These are phyloP conservation scores for Mucor indicus DNA, from an alignment of 371 early-diverging fungal genomes.

Conservation along the genomic window DNA sequence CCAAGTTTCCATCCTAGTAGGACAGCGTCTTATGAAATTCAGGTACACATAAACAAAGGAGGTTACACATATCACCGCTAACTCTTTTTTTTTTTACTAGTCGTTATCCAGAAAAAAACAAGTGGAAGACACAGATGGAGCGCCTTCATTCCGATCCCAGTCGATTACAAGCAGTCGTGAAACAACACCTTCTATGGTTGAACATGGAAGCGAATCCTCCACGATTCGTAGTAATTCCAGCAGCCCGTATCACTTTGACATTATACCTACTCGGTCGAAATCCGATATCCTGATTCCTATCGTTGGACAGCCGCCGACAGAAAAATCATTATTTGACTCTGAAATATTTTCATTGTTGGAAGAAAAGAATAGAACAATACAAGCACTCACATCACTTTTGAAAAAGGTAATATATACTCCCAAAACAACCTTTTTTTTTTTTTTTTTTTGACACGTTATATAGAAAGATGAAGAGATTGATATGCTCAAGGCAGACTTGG, in stretches of 20 bases:
- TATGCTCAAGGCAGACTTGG: constrained; percentile 15
- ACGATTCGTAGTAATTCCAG: constrained; percentile 12
- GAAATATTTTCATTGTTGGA: constrained; percentile 2
- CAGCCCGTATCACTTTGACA: too few relatives aligned
- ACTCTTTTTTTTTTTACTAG: too few relatives aligned
- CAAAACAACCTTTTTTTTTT: not conserved
- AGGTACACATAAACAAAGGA: too few relatives aligned
- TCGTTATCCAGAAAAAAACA: too few relatives aligned
- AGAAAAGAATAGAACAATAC: constrained; percentile 9
- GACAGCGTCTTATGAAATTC: constrained; percentile 14
- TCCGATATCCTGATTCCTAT: too few relatives aligned
- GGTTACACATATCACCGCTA: too few relatives aligned
- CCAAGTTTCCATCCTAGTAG: constrained; percentile 18
- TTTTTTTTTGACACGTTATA: too few relatives aligned
- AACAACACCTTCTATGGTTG: constrained; percentile 14
- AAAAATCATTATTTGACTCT: not conserved
- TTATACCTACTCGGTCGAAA: too few relatives aligned
- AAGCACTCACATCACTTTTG: constrained; percentile 8
- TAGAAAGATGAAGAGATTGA: constrained; percentile 20
- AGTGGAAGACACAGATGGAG: too few relatives aligned
- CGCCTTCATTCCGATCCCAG: too few relatives aligned
- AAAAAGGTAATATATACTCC: constrained; percentile 6
- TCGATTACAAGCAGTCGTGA: constrained; percentile 7
- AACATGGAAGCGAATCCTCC: constrained; percentile 8
- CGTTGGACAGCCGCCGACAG: not conserved